Conservation (phyloP, 1,139 yeast species). For the Pichia kudriavzevii region DNA sequence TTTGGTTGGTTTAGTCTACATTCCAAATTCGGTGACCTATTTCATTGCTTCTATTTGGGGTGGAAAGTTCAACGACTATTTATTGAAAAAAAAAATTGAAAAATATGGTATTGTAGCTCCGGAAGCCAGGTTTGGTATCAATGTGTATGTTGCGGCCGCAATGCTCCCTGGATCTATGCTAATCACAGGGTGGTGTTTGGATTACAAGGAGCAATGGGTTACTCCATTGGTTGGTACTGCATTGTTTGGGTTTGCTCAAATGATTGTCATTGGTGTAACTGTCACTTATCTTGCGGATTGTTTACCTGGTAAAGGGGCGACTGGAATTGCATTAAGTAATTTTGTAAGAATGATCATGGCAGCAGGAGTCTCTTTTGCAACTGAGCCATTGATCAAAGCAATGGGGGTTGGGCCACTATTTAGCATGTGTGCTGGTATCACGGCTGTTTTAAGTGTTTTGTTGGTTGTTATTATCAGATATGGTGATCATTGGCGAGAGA, state of each 20-base stretch:
- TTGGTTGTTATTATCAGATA: slow-evolving; percentile 45
- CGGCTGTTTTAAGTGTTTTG: slow-evolving; percentile 36
- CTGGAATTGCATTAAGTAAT: slow-evolving; percentile 81
- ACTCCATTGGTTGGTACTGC: slow-evolving; percentile 75
- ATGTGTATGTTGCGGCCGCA: slow-evolving; percentile 56
- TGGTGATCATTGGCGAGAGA: slow-evolving; percentile 60
- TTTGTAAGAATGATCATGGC: slow-evolving; percentile 67
- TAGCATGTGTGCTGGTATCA: slow-evolving; percentile 55
- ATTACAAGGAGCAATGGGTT: slow-evolving; percentile 62
- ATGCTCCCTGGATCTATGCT: slow-evolving; percentile 59
- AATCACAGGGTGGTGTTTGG: slow-evolving; percentile 77
- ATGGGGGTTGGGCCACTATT: slow-evolving; percentile 68
- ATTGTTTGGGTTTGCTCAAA: slow-evolving; percentile 71
- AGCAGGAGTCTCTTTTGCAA: slow-evolving; percentile 66
- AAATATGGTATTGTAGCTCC: slow-evolving; percentile 61
- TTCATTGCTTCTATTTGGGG: slow-evolving; percentile 66
- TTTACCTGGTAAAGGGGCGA: slow-evolving; percentile 82
- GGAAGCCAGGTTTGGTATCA: slow-evolving; percentile 74
- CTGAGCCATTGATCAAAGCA: slow-evolving; percentile 57
- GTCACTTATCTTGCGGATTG: slow-evolving; percentile 79
- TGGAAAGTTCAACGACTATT: slow-evolving; percentile 70
- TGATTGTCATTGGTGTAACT: slow-evolving; percentile 78
- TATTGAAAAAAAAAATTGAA: slow-evolving; percentile 47
- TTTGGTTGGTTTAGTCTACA: slow-evolving; percentile 66
- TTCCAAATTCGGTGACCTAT: slow-evolving; percentile 78